Conservation (phyloP, 2,329 filamentous ascomycete species). For the Mycosphaerella sp. region DNA sequence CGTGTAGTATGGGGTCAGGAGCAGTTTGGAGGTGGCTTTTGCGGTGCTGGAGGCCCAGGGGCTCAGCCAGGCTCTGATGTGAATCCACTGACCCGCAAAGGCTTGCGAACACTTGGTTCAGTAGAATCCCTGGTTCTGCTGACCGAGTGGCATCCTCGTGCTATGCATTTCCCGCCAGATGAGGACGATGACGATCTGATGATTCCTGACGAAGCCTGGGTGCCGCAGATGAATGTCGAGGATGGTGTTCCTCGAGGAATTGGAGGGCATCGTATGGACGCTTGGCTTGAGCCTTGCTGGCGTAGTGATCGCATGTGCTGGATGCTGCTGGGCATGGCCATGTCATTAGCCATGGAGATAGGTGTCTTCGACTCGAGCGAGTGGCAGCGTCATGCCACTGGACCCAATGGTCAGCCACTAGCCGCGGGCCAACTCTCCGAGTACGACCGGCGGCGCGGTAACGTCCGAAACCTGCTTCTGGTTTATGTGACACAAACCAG, state of each 20-base stretch:
- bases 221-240: constrained; percentile 53
- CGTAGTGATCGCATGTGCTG: constrained; percentile 88
- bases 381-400: constrained; percentile 47
- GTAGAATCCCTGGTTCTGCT: constrained; percentile 91
- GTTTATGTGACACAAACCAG: constrained; percentile 94
- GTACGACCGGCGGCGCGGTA: constrained; percentile 69
- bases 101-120: constrained; percentile 81
- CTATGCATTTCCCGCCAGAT: constrained; percentile 80
- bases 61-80: constrained; percentile 60
- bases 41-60: constrained; percentile 54
- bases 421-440: constrained; percentile 58
- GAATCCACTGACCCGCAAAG: constrained; percentile 54
- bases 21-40: constrained; percentile 84
- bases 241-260: constrained; percentile 52
- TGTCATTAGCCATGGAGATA: constrained; percentile 85
- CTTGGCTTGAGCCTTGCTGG: constrained; percentile 96
- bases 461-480: constrained; percentile 78
- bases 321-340: constrained; percentile 91
- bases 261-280: constrained; percentile 79
- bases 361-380: constrained; percentile 92
- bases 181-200: constrained; percentile 60
- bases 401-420: constrained; percentile 32
- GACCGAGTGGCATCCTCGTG: constrained; percentile 94
- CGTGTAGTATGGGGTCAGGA: constrained; percentile 94
- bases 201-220: constrained; percentile 62